Conservation (phyloP, 2,329 filamentous ascomycete species). For the Paecilomyces sp. region DNA sequence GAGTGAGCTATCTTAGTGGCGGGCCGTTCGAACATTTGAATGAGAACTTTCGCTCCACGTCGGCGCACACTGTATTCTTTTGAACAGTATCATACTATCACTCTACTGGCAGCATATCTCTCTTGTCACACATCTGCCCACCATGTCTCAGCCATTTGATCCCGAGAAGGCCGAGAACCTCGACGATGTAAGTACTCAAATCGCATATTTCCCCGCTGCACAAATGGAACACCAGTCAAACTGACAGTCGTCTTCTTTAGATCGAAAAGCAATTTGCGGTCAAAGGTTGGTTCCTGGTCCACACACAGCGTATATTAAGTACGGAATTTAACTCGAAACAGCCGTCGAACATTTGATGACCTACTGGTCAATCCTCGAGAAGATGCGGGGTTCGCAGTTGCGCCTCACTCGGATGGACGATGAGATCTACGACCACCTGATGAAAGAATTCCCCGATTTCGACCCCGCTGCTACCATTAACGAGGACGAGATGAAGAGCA, state of each 20-base stretch:
- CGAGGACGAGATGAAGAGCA: constrained; percentile 97
- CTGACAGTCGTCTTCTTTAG: constrained; percentile 37
- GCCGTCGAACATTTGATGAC: constrained; percentile 94
- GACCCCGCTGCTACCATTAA: constrained; percentile 73
- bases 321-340: constrained; percentile 10
- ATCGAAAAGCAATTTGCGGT: constrained; percentile 99
- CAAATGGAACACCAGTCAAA: neutral
- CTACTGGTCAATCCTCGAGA: constrained; percentile 94
- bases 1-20: constrained; percentile 19
- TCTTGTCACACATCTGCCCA: constrained; percentile 9
- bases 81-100: neutral
- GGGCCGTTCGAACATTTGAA: neutral
- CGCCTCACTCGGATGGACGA: constrained; percentile 92
- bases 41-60: neutral
- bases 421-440: constrained; percentile 87
- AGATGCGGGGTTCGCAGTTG: constrained; percentile 77
- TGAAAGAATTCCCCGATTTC: constrained; percentile 84
- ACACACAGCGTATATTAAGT: neutral
- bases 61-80: neutral
- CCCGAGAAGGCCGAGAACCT: constrained; percentile 62
- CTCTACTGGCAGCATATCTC: neutral
- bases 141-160: constrained; percentile 40
- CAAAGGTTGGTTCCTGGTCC: constrained; percentile 55
- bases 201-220: neutral
- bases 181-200: constrained; percentile 51